Evolutionary conservation across 73 alveolate species (phyloP).

Genomic region (Durusdinium trenchii): DNA sequence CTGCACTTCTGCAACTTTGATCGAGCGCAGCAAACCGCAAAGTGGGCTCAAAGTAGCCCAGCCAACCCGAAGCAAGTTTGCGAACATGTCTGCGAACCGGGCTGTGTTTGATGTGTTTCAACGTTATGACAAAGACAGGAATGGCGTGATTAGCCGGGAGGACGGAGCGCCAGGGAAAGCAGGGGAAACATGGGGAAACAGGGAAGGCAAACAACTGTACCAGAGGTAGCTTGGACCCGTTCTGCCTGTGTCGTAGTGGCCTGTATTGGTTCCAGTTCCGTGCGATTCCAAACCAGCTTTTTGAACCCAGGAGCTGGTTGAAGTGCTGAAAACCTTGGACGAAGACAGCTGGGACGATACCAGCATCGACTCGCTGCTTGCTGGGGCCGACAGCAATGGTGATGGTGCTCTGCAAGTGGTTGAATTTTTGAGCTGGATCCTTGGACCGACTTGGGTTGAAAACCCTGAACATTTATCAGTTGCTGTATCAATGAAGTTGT

Average conservation of each 20-base stretch:
- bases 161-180: neutral
- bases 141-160: neutral
- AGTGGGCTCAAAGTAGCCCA: slow-evolving; percentile 10
- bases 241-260: neutral
- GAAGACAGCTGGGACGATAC: slow-evolving; percentile 5
- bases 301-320: neutral
- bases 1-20: no score
- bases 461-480: no score
- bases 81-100: neutral
- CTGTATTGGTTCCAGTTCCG: neutral
- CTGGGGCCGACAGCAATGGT: neutral
- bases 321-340: neutral
- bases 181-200: neutral
- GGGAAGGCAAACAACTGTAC: neutral
- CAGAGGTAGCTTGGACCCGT: neutral
- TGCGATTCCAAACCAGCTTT: no score
- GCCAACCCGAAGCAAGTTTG: no score
- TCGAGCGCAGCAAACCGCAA: no score
- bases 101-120: neutral
- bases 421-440: neutral
- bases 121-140: neutral
- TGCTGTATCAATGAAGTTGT: no score
- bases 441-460: neutral
- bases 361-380: neutral
- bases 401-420: neutral